Base-by-base conservation (phyloP, 208 protist genomes). In the Wallacemonas sp. region DNA sequence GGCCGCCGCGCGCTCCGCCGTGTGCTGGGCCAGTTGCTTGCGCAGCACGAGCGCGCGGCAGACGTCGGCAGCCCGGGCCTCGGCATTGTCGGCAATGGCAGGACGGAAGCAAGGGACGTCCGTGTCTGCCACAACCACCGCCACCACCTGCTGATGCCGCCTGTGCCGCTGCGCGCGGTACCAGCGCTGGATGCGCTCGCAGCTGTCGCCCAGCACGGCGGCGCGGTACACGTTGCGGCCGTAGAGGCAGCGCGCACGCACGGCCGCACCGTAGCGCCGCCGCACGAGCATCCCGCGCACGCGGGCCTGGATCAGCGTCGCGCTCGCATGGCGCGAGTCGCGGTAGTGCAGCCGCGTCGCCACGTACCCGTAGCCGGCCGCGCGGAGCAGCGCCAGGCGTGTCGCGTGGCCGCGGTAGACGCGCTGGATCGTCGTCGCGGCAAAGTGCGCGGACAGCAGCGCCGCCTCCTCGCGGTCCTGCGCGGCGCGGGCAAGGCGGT, bases 291-390 rank as follows among this genome's bases (percentile, higher is more conserved):
- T 87, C 23, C 88, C 85, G 31, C 88, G 82, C 61, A 89, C 81
- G 3, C 55, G 66, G 57, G 83, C 90, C 57, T 94, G 88, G 61
- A 94, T 94, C 14, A 89, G 29, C 26, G 79, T 89, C n/a, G 85
- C 88, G 66, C 83, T 90, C 71, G 90, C 87, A 36, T 83, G 72
- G 2, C 81, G 72, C 2, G 85, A 91, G 46, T 77, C 72, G 20
- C 65, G 74, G 26, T 89, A 73, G 61, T 94, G 85, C 48, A 87
- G 88, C 18, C 87, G 84, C 36, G 79, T 77, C 26, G 73, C 82
- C 18, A 65, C 44, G 41, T 81, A 74, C 14, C 26, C n/a, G 25
- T 81, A 59, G 10, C 88, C 88, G 20, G 49, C 61, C 23, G 69
- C 69, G 48, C 55, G 38, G 55, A 70, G 88, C 33, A 79, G 76